Conservation (phyloP, 768 basidiomycete genomes). For the Trichaptum fuscoviolaceum region DNA sequence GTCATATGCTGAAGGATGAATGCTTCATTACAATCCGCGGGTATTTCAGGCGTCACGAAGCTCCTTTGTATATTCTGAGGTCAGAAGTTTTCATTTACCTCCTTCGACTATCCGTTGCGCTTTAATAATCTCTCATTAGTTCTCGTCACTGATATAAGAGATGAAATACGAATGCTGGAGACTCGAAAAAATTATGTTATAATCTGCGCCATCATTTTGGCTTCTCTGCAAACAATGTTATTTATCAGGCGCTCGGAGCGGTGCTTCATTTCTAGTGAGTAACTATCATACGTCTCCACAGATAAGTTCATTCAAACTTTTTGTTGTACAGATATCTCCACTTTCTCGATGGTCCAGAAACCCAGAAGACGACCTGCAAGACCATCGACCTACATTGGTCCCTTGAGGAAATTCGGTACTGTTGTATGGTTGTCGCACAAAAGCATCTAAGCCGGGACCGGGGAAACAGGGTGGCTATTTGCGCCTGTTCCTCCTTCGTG, state of each 20-base stretch:
- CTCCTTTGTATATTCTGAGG: no score
- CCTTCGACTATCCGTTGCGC: no score
- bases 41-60: no score
- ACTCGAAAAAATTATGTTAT: slow-evolving; percentile 49
- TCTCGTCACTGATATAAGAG: no score
- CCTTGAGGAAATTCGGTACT: slow-evolving; percentile 70
- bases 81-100: no score
- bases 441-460: slow-evolving; percentile 50
- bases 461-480: slow-evolving; percentile 60
- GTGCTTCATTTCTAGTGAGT: slow-evolving; percentile 33
- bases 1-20: no score
- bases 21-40: no score
- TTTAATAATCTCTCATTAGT: no score
- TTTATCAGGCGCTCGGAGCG: slow-evolving; percentile 55
- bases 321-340: slow-evolving; percentile 54
- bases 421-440: slow-evolving; percentile 44
- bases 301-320: no score
- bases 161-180: no score
- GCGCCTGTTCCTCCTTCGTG: slow-evolving; percentile 43
- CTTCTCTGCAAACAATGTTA: slow-evolving; percentile 67
- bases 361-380: slow-evolving; percentile 32
- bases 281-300: no score
- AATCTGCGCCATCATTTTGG: slow-evolving; percentile 59
- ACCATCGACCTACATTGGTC: slow-evolving; percentile 61
- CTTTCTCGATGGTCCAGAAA: slow-evolving; percentile 47